These are phyloP conservation scores for Tricholoma matsutake DNA, from an alignment of 768 basidiomycete genomes.

Conservation along the genomic window DNA sequence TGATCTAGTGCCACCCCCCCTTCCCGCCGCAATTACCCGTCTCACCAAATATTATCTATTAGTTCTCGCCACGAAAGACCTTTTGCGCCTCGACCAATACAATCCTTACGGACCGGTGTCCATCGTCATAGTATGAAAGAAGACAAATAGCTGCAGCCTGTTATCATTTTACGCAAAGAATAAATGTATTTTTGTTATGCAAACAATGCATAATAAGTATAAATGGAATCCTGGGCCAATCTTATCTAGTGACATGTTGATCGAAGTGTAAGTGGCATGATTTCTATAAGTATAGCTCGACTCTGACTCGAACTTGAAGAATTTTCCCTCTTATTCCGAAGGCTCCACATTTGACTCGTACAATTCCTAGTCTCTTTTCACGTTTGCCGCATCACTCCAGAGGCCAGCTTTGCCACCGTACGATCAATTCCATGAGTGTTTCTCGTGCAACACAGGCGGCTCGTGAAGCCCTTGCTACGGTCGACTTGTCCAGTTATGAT, in stretches of 20 bases:
- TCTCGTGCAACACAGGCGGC: constrained; percentile 65
- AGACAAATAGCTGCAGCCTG: not conserved
- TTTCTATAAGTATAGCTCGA: constrained; percentile 2
- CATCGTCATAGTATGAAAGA: constrained; percentile 28
- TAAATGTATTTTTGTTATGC: too few species aligned
- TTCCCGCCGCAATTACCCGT: not conserved
- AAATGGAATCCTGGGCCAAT: too few species aligned
- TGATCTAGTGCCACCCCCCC: not conserved
- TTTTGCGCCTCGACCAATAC: constrained; percentile 58
- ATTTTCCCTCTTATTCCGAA: not conserved
- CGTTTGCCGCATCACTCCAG: not conserved
- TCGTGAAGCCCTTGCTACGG: constrained; percentile 58
- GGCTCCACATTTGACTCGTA: not conserved
- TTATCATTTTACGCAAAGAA: not conserved
- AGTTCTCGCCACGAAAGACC: constrained; percentile 79
- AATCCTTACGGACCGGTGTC: constrained; percentile 55
- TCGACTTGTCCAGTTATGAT: constrained; percentile 85
- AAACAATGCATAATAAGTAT: too few species aligned
- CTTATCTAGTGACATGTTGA: not conserved
- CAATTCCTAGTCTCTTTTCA: not conserved
- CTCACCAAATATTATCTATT: not conserved
- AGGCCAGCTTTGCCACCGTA: not conserved
- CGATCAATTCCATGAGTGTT: not conserved
- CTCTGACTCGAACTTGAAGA: constrained; percentile 3
- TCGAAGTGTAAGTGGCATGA: constrained; percentile 13